A percentile compares a stretch with the other conserved stretches of the same genome.
Conservation (phyloP, 2,329 filamentous ascomycete genomes). For the Zopfia rhizophila region DNA sequence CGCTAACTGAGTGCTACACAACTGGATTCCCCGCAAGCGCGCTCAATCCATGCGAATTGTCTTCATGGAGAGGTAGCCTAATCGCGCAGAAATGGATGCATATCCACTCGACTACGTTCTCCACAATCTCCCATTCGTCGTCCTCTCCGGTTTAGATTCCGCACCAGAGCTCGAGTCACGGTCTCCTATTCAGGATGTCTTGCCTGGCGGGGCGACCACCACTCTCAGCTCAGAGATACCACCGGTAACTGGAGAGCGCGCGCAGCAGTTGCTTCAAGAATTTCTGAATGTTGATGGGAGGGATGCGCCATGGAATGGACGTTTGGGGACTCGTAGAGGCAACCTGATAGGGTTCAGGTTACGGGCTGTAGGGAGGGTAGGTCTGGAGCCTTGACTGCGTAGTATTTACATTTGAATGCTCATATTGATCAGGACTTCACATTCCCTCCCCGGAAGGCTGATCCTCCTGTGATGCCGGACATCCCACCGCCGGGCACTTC, state of each 20-base stretch:
- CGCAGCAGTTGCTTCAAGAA: slow-evolving; percentile 71
- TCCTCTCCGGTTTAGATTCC: slow-evolving; percentile 77
- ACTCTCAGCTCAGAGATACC: slow-evolving; percentile 78
- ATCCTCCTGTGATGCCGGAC: slow-evolving; percentile 64
- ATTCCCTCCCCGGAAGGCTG: slow-evolving; percentile 71
- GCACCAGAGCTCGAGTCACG: slow-evolving; percentile 47
- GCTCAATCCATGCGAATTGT: too few relatives aligned
- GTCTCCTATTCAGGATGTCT: slow-evolving; percentile 55
- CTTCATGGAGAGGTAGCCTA: neutral
- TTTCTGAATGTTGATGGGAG: slow-evolving; percentile 74
- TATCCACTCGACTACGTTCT: slow-evolving; percentile 82
- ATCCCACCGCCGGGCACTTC: slow-evolving; percentile 63
- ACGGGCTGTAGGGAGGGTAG: slow-evolving; percentile 82
- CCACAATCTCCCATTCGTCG: slow-evolving; percentile 86
- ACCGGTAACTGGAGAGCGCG: slow-evolving; percentile 71
- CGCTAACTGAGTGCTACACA: too few relatives aligned
- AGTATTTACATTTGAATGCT: slow-evolving; percentile 21
- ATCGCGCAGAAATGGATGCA: slow-evolving; percentile 72
- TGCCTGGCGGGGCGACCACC: slow-evolving; percentile 61
- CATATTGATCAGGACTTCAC: slow-evolving; percentile 59
- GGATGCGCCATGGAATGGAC: slow-evolving; percentile 72
- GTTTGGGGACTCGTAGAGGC: slow-evolving; percentile 59
- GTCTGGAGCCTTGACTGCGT: slow-evolving; percentile 55
- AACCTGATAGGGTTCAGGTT: slow-evolving; percentile 71
- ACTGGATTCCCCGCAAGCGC: too few relatives aligned